Percentiles rank a stretch among this genome's conserved stretches.
Evolutionary conservation across 768 basidiomycete genomes (phyloP).

Genomic region (Brasilioporus rufonigricans): DNA sequence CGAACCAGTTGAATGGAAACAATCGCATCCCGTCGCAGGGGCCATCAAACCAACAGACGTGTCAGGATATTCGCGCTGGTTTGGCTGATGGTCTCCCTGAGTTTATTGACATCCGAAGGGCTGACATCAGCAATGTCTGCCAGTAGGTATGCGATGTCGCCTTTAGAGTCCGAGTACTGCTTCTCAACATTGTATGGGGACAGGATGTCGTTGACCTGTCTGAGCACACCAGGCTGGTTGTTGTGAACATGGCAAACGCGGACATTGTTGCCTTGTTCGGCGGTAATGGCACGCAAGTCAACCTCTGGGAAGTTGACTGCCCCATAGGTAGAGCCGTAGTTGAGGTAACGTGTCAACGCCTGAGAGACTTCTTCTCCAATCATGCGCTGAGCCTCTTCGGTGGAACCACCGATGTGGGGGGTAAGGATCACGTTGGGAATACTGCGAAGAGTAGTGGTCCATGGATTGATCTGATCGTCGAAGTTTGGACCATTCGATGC

Average conservation of each 20-base stretch:
- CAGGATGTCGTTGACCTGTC: conserved; percentile 90
- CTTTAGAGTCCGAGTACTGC: conserved; percentile 97
- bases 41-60: conserved; percentile 66
- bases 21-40: background rate
- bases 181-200: conserved; percentile 98
- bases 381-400: conserved; percentile 97
- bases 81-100: conserved; percentile 74
- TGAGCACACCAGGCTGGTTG: conserved; percentile 94
- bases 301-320: conserved; percentile 99
- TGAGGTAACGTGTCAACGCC: conserved; percentile 84
- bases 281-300: conserved; percentile 87
- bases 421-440: conserved; percentile 94
- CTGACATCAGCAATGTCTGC: conserved; percentile 95
- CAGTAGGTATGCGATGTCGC: conserved; percentile 91
- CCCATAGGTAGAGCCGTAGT: conserved; percentile 85
- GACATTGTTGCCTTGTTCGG: conserved; percentile 76
- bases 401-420: conserved; percentile 98
- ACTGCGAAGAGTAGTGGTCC: conserved; percentile 71
- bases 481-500: conserved; percentile 88
- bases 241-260: conserved; percentile 94
- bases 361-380: conserved; percentile 94
- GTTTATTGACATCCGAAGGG: conserved; percentile 68
- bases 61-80: conserved; percentile 90
- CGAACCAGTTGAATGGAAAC: conserved; percentile 53
- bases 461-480: conserved; percentile 83